phyloP scores from a whole-genome alignment of 805 yeast species.

The Metschnikowia matae region DNA sequence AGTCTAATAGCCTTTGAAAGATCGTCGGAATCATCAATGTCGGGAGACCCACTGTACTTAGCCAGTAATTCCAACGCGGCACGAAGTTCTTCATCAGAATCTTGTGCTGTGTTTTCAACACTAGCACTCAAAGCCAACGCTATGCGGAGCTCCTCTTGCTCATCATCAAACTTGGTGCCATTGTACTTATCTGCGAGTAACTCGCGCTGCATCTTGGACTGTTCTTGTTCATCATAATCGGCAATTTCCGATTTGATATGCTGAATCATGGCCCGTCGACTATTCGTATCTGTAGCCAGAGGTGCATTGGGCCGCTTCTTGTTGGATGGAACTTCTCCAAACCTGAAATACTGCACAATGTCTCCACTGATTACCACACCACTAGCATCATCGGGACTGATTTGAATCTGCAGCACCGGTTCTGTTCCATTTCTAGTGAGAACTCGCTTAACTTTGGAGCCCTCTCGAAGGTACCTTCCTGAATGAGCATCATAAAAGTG shows the following conservation, averaged over 20 bases:
- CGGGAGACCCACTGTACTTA: background rate
- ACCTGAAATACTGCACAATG: constrained; percentile 16
- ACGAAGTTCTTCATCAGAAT: constrained; percentile 29
- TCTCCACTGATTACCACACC: constrained; percentile 18
- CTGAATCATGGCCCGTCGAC: constrained; percentile 12
- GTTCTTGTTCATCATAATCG: constrained; percentile 32
- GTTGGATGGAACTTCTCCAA: constrained; percentile 10
- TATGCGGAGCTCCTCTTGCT: constrained; percentile 24
- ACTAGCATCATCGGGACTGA: constrained; percentile 13
- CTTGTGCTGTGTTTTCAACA: constrained; percentile 7
- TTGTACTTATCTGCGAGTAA: constrained; percentile 42
- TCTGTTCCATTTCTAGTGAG: constrained; percentile 12
- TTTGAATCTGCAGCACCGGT: constrained; percentile 16
- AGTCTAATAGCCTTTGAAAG: constrained; percentile 7
- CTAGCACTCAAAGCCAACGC: constrained; percentile 24
- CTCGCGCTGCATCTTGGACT: constrained; percentile 20
- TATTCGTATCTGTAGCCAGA: constrained; percentile 12
- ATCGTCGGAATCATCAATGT: background rate
- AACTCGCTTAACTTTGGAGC: constrained; percentile 13
- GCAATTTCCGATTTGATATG: constrained; percentile 33
- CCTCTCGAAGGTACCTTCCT: constrained; percentile 18
- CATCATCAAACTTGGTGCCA: constrained; percentile 34
- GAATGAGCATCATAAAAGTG: constrained; percentile 20
- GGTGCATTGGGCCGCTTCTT: constrained; percentile 17
- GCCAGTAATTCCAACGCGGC: constrained; percentile 11